Base-by-base conservation (phyloP, 129 eudicot species). In the Flaveria robusta region DNA sequence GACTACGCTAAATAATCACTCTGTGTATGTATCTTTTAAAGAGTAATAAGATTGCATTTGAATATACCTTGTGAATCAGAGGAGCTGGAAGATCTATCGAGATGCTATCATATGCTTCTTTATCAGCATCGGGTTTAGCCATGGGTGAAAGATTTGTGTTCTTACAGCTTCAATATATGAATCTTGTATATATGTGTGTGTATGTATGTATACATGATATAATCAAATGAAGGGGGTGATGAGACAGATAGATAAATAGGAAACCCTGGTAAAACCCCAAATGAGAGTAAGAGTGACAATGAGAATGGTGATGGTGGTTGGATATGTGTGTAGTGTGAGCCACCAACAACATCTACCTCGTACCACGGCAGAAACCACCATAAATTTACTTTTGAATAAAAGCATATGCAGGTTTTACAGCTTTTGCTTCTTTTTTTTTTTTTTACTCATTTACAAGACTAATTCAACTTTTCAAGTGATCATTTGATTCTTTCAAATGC, bases 241-340 rank as follows among this genome's bases (percentile, higher is more conserved):
- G 34, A 58, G 7, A 23, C 15, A 10, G 37, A 18, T 55, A 15
- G 39, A 34, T 34, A 34, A 34, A 43, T 55, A n/a, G 19, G 18
- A 83, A 72, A 83, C 83, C 86, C 86, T 77, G 80, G 70, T 73
- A 78, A 82, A 83, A 78, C 83, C 86, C 76, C 69, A 51, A 15
- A 20, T 10, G 15, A 58, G 11, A 55, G 75, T 52, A 54, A 47
- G 12, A 66, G 3, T 2, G 26, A 37, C 52, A 60, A 72, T 74
- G 78, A 62, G 2, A 74, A 55, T 74, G 59, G 60, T 26, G 56
- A 60, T 43, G 69, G 52, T 66, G 75, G 56, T 66, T 68, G 76
- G 74, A 79, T 72, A 72, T 43, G 49, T 43, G 49, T 43, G 49
- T 43, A 79, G 51, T 64, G 83, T 79, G 56, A 79, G 78, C 72